These are phyloP conservation scores for Pythium coloratum DNA, from an alignment of 352 stramenopile species.

Conservation along the genomic window DNA sequence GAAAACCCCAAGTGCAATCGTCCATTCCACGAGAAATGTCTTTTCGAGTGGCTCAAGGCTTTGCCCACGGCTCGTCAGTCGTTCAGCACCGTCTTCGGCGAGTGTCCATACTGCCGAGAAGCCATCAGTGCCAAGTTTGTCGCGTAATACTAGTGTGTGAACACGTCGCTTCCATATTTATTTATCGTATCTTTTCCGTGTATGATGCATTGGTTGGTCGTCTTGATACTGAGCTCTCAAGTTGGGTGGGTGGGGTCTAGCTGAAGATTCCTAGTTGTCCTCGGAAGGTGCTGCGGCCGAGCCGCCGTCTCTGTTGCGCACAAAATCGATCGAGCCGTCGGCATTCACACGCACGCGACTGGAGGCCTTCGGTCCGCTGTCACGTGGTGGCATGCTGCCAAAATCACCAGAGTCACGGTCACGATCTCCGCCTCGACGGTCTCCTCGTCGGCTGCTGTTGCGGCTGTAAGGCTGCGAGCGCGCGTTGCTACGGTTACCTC, in stretches of 20 bases:
- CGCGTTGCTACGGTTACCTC: not conserved
- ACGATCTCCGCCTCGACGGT: constrained; percentile 9
- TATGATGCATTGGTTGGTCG: not conserved
- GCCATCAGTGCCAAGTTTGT: constrained; percentile 81
- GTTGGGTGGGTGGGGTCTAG: not conserved
- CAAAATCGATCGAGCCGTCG: constrained; percentile 64
- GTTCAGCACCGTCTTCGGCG: constrained; percentile 89
- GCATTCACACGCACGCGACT: constrained; percentile 59
- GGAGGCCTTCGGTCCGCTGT: constrained; percentile 38
- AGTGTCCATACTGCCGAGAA: constrained; percentile 90
- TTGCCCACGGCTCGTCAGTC: constrained; percentile 87
- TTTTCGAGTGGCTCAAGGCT: constrained; percentile 90
- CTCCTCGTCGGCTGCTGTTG: not conserved
- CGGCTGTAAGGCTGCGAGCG: constrained; percentile 24
- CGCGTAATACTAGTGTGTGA: constrained; percentile 9
- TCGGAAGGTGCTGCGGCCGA: not conserved
- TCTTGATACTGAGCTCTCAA: not conserved
- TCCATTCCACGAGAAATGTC: constrained; percentile 85
- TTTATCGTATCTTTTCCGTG: not conserved
- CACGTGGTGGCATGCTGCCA: constrained; percentile 21
- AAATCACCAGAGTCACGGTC: constrained; percentile 18
- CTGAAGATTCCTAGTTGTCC: constrained; percentile 1
- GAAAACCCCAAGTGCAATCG: constrained; percentile 84
- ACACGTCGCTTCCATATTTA: not conserved
- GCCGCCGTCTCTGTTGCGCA: constrained; percentile 25